Conservation (phyloP, 129 eudicot species). For the Centrapalus pauciflorus region DNA sequence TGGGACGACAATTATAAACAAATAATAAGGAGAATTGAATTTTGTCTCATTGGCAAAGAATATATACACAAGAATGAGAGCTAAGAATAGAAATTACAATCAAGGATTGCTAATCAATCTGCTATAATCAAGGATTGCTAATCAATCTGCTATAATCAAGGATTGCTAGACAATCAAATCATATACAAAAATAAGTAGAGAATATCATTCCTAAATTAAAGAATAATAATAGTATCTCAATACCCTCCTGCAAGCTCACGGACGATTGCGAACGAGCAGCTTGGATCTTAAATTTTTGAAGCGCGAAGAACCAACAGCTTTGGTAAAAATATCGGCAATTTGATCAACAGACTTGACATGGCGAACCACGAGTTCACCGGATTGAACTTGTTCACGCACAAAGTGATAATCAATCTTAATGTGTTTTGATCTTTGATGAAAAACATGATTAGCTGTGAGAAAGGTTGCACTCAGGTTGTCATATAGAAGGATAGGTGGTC, state of each 20-base stretch:
- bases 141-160: no score
- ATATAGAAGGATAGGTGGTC: not conserved
- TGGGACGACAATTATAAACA: no score
- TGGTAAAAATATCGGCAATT: not conserved
- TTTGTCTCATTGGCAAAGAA: no score
- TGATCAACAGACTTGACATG: not conserved
- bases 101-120: no score
- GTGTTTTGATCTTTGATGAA: conserved; percentile 6
- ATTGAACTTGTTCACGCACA: not conserved
- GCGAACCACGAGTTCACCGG: not conserved
- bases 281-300: not conserved
- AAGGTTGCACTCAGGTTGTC: not conserved
- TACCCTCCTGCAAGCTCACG: not conserved
- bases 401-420: conserved; percentile 1
- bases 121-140: no score
- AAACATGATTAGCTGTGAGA: not conserved
- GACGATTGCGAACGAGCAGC: not conserved
- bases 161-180: no score
- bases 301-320: not conserved
- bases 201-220: no score
- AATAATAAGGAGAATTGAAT: no score
- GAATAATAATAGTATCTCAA: no score
- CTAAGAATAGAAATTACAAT: no score
- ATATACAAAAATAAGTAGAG: no score
- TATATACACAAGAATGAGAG: no score